phyloP scores from a whole-genome alignment of 2,329 filamentous ascomycete species.

The Simplicillium sp. region DNA sequence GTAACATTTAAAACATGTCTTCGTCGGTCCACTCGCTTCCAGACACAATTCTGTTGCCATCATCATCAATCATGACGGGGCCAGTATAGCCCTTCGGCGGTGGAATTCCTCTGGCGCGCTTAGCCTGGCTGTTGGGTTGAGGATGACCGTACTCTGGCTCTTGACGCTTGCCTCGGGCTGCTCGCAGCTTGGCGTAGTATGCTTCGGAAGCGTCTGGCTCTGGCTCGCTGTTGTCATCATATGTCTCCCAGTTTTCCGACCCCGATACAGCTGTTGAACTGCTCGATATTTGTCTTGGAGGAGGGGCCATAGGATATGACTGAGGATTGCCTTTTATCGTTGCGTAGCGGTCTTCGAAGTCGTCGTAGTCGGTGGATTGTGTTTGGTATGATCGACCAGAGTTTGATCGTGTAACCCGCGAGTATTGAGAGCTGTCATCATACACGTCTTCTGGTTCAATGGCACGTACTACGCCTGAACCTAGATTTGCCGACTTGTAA shows the following conservation, averaged over 20 bases:
- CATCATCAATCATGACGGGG: slow-evolving; percentile 41
- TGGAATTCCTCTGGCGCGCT: slow-evolving; percentile 45
- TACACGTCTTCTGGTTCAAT: slow-evolving; percentile 78
- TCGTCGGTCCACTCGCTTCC: slow-evolving; percentile 61
- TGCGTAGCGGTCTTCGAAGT: slow-evolving; percentile 24
- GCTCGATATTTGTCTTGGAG: slow-evolving; percentile 48
- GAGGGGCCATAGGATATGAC: slow-evolving; percentile 29
- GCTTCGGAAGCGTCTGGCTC: slow-evolving; percentile 67
- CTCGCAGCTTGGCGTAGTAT: slow-evolving; percentile 71
- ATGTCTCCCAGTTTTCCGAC: slow-evolving; percentile 97
- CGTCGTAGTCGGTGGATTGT: slow-evolving; percentile 24
- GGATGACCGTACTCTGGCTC: slow-evolving; percentile 37
- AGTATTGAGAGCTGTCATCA: slow-evolving; percentile 45
- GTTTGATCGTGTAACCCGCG: slow-evolving; percentile 26
- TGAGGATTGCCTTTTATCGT: slow-evolving; percentile 27
- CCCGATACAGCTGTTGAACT: slow-evolving; percentile 71
- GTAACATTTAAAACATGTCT: slow-evolving; percentile 40
- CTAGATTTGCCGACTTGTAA: slow-evolving; percentile 37
- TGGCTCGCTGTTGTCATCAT: slow-evolving; percentile 72
- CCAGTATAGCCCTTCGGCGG: slow-evolving; percentile 35
- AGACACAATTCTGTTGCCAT: slow-evolving; percentile 53
- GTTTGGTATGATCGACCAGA: slow-evolving; percentile 27
- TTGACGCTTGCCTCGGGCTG: slow-evolving; percentile 56
- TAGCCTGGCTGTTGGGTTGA: slow-evolving; percentile 33
- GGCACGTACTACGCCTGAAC: slow-evolving; percentile 47